Base-by-base conservation (phyloP, 805 yeast species). In the Candida maris region DNA sequence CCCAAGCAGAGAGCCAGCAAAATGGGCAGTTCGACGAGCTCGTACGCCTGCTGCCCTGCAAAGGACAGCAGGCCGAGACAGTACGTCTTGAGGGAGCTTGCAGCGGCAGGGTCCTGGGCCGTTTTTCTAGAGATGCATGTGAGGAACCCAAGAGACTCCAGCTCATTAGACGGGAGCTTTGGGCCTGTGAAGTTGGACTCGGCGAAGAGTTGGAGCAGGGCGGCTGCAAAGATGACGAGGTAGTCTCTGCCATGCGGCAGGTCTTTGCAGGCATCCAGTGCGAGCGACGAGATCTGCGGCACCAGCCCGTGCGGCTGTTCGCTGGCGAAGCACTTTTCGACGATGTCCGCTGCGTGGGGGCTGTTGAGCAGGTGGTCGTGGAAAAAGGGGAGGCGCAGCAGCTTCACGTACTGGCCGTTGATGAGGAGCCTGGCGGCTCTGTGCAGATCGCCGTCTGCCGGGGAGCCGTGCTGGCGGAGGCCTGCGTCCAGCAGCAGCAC, bases 121-220 rank as follows among this genome's bases (percentile, higher is more conserved):
- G 65, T 15, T 38, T 24, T 17, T 5, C 27, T 5, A 9, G 30
- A 23, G 10, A 49, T 10, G 20, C 43, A 13, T 18, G 19, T 31
- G n/a, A 62, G 52, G 23, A 44, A 37, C 17, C 49, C 51, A 4
- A 32, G 19, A 13, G 7, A 6, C 1, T 27, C 36, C 4, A 32
- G 5, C 2, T 17, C 16, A 6, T 57, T 59, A 16, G 65, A 46
- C 4, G 70, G 69, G 2, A 77, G 51, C 18, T 73, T 70, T 4
- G 96, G 96, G 6, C 97, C 97, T 0, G 95, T 85, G 59, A 71
- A 85, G 57, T 89, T 89, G 34, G 73, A 60, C 56, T 86, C 94
- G 12, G 84, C 63, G 53, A 83, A 89, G 1, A 74, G 54, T 53
- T 87, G 88, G 18, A 86, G 61, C 3, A 77, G 61, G 1, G 82